Evolutionary conservation across 805 yeast genomes (phyloP), one percentile per base, ranked within the genome.

Genomic region (Barnettozyma populi): DNA sequence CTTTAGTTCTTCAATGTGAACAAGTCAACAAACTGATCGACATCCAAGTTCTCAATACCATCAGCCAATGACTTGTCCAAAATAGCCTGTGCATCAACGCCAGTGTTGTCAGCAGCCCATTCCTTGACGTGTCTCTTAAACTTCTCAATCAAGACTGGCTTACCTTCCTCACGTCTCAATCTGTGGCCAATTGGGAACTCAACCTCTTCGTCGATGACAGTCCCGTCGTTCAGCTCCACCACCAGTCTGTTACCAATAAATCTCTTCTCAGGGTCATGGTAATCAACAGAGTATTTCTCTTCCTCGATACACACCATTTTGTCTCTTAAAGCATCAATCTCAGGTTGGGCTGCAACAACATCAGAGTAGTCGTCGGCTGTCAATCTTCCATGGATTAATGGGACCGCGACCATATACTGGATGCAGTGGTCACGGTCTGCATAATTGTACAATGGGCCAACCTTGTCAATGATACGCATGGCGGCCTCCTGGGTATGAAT

Each of bases 401-500:
- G 82, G 31, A 78, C 57, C 18, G 84, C 84, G 41, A 73, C 72
- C 84, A 79, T 79, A 63, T 79, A 79, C 59, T 79, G 84, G 52
- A 79, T 78, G 63, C 84, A 79, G 61, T 79, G 84, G 55, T 79
- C 84, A 53, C 84, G 70, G 61, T 79, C 84, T 19, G 84, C 84
- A 57, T 79, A 79, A 66, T 79, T 79, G 66, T 78, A 70, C 45
- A 79, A 63, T 14, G 84, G 82, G 8, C 84, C 84, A 51, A 64
- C 65, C 64, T 79, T 79, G 62, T 79, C 81, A 50, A 79, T 79
- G 60, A 79, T 79, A 54, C 80, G 66, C 67, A 78, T 68, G 11
- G 81, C 83, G 23, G 84, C 82, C 50, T 78, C 80, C 63, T 79
- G 84, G 40, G 83, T 78, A 54, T 76, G 70, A 56, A 79, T 77